Conservation (phyloP, 2,329 filamentous ascomycete genomes). For the Onygenales sp. region DNA sequence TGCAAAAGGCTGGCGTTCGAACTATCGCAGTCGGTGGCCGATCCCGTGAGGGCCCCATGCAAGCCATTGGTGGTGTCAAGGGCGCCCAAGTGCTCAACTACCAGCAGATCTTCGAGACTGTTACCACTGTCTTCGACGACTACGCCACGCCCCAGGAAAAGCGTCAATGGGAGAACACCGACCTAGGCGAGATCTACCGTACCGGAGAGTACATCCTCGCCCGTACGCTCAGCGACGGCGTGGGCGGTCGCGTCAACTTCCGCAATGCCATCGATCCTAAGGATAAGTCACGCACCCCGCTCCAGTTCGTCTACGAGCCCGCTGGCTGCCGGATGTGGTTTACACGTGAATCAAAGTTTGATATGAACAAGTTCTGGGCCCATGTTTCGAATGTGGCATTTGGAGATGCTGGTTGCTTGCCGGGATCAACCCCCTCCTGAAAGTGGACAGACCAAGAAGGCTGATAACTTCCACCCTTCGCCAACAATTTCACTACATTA, state of each 20-base stretch:
- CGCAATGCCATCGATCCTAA: constrained; percentile 37
- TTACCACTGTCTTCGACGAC: not conserved
- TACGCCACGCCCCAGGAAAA: constrained; percentile 7
- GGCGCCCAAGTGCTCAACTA: constrained; percentile 32
- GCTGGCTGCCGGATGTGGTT: constrained; percentile 55
- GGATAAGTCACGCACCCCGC: constrained; percentile 35
- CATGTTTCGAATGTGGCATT: constrained; percentile 32
- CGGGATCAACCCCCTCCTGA: not conserved
- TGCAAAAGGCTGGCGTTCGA: constrained; percentile 46
- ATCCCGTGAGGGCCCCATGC: constrained; percentile 45
- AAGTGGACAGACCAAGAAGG: not conserved
- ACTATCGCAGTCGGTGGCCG: constrained; percentile 53
- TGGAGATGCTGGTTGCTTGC: constrained; percentile 28
- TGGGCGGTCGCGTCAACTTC: constrained; percentile 33
- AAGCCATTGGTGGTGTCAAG: constrained; percentile 57
- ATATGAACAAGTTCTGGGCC: constrained; percentile 46
- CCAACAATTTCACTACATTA: not conserved
- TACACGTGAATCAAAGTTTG: constrained; percentile 43
- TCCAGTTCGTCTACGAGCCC: constrained; percentile 53
- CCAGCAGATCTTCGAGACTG: constrained; percentile 15
- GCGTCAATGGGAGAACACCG: constrained; percentile 5
- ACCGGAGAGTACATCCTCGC: constrained; percentile 8
- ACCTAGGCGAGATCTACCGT: constrained; percentile 10
- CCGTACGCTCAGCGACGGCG: constrained; percentile 8
- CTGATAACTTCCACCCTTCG: not conserved